Conservation (phyloP, 2,329 filamentous ascomycete species). For the Pseudogymnoascus sp. region DNA sequence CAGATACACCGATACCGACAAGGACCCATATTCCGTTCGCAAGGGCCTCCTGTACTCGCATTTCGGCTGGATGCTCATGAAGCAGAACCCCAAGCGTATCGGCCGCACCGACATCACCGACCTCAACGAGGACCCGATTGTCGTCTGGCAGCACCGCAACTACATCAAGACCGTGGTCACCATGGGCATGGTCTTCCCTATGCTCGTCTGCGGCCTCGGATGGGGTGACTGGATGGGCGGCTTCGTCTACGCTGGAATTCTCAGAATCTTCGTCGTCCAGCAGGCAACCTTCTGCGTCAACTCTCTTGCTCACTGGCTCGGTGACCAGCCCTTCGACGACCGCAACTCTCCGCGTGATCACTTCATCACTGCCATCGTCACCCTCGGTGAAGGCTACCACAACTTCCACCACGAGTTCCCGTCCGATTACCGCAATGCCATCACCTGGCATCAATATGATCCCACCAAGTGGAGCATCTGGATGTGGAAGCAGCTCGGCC, state of each 20-base stretch:
- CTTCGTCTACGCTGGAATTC: slow-evolving; percentile 76
- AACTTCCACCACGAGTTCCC: slow-evolving; percentile 96
- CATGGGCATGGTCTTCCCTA: slow-evolving; percentile 72
- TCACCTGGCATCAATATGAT: slow-evolving; percentile 86
- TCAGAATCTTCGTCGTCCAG: slow-evolving; percentile 83
- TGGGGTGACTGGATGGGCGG: slow-evolving; percentile 79
- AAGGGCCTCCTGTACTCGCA: slow-evolving; percentile 81
- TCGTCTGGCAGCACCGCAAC: slow-evolving; percentile 81
- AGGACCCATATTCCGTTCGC: slow-evolving; percentile 84
- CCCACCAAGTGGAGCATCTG: slow-evolving; percentile 88
- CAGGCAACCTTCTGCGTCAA: slow-evolving; percentile 93
- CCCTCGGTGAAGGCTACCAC: slow-evolving; percentile 83
- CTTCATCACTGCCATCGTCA: slow-evolving; percentile 76
- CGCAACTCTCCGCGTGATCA: slow-evolving; percentile 86
- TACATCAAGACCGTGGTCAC: slow-evolving; percentile 71
- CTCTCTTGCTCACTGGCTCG: slow-evolving; percentile 83
- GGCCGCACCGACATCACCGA: slow-evolving; percentile 84
- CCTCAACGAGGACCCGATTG: slow-evolving; percentile 75
- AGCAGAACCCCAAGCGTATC: slow-evolving; percentile 84
- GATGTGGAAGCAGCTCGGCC: slow-evolving; percentile 73
- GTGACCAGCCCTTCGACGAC: slow-evolving; percentile 88
- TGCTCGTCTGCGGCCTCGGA: slow-evolving; percentile 63
- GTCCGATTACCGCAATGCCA: slow-evolving; percentile 86
- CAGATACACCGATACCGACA: slow-evolving; percentile 86
- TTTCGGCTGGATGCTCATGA: slow-evolving; percentile 87